Percentiles rank a stretch among this genome's conserved stretches.
Evolutionary conservation across 2,329 filamentous ascomycete species (phyloP).

Genomic region (Neofusicoccum parvum): DNA sequence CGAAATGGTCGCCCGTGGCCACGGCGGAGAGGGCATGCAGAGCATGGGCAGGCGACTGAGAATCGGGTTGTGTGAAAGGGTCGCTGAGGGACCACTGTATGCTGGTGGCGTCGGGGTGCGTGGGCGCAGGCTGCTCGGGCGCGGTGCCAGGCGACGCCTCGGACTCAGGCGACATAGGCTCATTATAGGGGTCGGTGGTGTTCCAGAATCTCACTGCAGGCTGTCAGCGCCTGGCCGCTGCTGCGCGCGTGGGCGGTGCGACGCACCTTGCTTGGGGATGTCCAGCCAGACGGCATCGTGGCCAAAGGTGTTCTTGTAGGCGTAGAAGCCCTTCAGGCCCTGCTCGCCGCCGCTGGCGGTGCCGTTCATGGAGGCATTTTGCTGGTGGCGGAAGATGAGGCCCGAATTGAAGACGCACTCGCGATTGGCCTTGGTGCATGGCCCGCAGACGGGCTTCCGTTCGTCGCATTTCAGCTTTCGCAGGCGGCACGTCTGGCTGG

Average conservation of each 20-base stretch:
- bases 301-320: conserved; percentile 67
- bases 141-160: conserved; percentile 15
- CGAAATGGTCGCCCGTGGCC: conserved; percentile 48
- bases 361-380: conserved; percentile 69
- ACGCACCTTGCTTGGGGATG: conserved; percentile 59
- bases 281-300: conserved; percentile 64
- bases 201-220: conserved; percentile 61
- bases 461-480: conserved; percentile 68
- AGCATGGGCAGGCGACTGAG: conserved; percentile 49
- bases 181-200: conserved; percentile 63
- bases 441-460: conserved; percentile 61
- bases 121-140: conserved; percentile 3
- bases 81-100: conserved; percentile 22
- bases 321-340: conserved; percentile 63
- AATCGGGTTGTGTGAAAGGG: conserved; percentile 11
- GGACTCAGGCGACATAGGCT: conserved; percentile 39
- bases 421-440: conserved; percentile 62
- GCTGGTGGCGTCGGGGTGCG: not conserved
- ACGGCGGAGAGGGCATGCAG: conserved; percentile 58
- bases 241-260: not conserved
- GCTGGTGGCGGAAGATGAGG: conserved; percentile 68
- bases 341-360: conserved; percentile 46
- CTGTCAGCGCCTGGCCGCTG: conserved; percentile 6
- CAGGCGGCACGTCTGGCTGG: conserved; percentile 56
- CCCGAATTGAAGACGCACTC: conserved; percentile 64